Base-by-base conservation (phyloP, 2,329 filamentous ascomycete genomes). In the Diaporthe helianthi region DNA sequence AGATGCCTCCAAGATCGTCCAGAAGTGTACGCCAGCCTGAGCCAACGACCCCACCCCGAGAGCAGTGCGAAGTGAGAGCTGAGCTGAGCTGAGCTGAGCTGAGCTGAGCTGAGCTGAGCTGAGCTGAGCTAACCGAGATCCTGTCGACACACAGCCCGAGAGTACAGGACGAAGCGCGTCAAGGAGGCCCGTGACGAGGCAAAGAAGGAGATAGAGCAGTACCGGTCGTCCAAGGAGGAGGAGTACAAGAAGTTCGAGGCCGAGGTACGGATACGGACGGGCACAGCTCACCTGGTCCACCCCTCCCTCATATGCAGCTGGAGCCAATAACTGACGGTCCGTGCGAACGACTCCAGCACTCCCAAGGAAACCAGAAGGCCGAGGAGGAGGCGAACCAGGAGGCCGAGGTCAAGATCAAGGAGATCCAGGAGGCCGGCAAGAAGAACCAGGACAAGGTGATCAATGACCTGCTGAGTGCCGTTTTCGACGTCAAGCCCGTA, bases 1-100 rank as follows among this genome's bases (percentile, higher is more conserved):
- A 83, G 95, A 98, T 82, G 96, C 96, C 72, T 95, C 97, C 84
- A 98, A 98, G 88, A 99, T 99, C 80, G 94, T 99, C 69, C 95
- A 98, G 82, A 94, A 96, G 88, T 97, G 94, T 97, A 89, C 80
- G 86, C n/a, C 80, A 46, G 38, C 51, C 46, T 47, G 51, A 60
- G 51, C 44, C 22, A 65, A 67, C 69, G 13, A 22, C 67, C 68
- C 47, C n/a, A n/a, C 22, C 31, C 2, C 33, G 29, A 49, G 6
- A 38, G 10, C 29, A 36, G 15, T 10, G 15, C 31, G 22, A n/a
- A n/a, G n/a, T n/a, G n/a, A n/a, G n/a, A n/a, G 17, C 8, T 33
- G 31, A 33, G 31, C 31, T 38, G 64, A 49, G 41, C 22, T 66
- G 64, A 47, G 53, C 64, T 55, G 52, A 49, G 17, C 8, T 33